These are phyloP conservation scores for Wilhelminamyces savonicus DNA, from an alignment of 805 yeast species.

Conservation along the genomic window DNA sequence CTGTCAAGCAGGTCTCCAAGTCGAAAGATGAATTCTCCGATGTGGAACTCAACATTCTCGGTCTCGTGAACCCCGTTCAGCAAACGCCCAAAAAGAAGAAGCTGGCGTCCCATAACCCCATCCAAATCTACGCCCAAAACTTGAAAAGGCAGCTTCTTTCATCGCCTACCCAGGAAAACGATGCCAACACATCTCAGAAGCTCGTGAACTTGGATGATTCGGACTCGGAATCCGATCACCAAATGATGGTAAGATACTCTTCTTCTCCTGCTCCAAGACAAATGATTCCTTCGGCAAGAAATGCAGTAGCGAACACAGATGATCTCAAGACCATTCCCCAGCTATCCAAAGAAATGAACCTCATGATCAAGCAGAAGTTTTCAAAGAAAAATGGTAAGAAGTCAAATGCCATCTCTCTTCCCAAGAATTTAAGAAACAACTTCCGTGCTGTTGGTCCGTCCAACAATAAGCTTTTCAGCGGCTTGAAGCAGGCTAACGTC, in stretches of 20 bases:
- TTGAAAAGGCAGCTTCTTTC: slow-evolving; percentile 20
- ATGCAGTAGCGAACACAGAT: no score
- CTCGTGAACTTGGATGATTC: slow-evolving; percentile 23
- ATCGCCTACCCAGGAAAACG: slow-evolving; percentile 15
- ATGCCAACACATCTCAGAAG: slow-evolving; percentile 1
- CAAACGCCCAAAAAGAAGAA: slow-evolving; percentile 1
- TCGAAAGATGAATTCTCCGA: slow-evolving; percentile 3
- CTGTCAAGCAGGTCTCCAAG: slow-evolving; percentile 8
- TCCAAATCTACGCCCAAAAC: slow-evolving; percentile 29
- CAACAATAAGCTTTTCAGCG: slow-evolving; percentile 19
- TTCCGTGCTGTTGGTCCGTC: slow-evolving; percentile 3
- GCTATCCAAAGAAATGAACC: slow-evolving; percentile 25
- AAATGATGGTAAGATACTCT: no score
- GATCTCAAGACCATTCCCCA: slow-evolving; percentile 15
- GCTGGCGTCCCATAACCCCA: slow-evolving; percentile 17
- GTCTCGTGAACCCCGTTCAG: slow-evolving; percentile 6
- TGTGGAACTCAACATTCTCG: slow-evolving; percentile 5
- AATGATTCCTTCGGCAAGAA: no score
- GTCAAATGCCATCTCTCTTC: slow-evolving; percentile 4
- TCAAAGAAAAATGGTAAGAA: slow-evolving; percentile 11
- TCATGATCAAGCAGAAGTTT: slow-evolving; percentile 26
- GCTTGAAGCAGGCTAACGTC: slow-evolving; percentile 38
- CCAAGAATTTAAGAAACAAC: slow-evolving; percentile 7
- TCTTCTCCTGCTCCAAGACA: no score
- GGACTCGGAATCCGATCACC: slow-evolving; percentile 18